phyloP scores from a whole-genome alignment of 1,139 yeast genomes.

The Eremothecium sinecaudum region DNA sequence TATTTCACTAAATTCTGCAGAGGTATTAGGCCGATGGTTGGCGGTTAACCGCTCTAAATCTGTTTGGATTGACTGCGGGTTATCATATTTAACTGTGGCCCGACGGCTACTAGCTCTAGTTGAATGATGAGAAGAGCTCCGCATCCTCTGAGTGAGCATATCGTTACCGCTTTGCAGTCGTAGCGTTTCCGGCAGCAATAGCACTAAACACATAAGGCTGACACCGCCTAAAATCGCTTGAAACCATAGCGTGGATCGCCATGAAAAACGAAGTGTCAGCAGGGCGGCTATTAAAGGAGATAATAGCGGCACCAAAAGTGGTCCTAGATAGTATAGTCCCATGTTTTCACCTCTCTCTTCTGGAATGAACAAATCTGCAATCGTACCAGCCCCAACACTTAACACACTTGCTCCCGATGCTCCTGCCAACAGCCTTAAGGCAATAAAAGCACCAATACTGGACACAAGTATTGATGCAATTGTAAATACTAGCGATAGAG shows the following conservation, averaged over 20 bases:
- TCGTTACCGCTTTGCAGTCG: slow-evolving; percentile 45
- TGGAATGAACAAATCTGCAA: slow-evolving; percentile 61
- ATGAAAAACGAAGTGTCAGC: slow-evolving; percentile 62
- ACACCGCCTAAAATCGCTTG: slow-evolving; percentile 58
- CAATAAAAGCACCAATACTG: slow-evolving; percentile 52
- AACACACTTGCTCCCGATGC: slow-evolving; percentile 82
- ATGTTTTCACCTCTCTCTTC: slow-evolving; percentile 69
- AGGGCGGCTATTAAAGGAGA: slow-evolving; percentile 81
- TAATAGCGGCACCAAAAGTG: slow-evolving; percentile 68
- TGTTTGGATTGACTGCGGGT: neutral
- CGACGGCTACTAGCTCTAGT: neutral
- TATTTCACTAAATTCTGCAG: slow-evolving; percentile 18
- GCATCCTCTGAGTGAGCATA: slow-evolving; percentile 39
- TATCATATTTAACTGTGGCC: neutral
- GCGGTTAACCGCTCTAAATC: neutral
- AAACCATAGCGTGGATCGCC: slow-evolving; percentile 89
- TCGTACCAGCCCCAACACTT: slow-evolving; percentile 85
- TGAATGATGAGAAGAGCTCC: slow-evolving; percentile 21
- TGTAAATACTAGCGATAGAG: slow-evolving; percentile 53
- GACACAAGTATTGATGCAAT: slow-evolving; percentile 66
- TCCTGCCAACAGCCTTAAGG: slow-evolving; percentile 62
- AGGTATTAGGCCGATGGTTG: slow-evolving; percentile 4
- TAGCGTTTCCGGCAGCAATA: slow-evolving; percentile 69
- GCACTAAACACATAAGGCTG: slow-evolving; percentile 41
- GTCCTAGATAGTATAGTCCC: slow-evolving; percentile 76